A percentile compares a stretch with the other conserved stretches of the same genome.
phyloP scores from a whole-genome alignment of 257 asterid species.

The Forsythia suspensa region DNA sequence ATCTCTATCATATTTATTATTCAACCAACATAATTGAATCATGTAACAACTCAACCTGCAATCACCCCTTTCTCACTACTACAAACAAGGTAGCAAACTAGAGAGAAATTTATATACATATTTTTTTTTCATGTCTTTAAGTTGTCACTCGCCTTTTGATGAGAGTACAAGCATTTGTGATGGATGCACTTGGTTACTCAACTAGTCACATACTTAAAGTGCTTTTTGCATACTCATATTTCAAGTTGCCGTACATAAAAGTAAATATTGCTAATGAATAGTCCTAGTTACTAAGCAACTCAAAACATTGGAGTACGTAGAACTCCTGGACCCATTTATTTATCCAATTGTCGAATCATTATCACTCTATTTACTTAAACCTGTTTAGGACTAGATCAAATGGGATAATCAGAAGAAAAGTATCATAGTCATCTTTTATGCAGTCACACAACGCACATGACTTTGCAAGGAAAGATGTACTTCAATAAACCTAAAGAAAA shows the following conservation, averaged over 20 bases:
- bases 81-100: background rate
- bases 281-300: background rate
- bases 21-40: background rate
- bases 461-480: background rate
- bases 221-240: background rate
- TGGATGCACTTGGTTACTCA: too few species aligned
- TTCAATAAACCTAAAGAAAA: background rate
- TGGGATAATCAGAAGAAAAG: background rate
- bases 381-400: background rate
- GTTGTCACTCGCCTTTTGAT: too few species aligned
- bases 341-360: background rate
- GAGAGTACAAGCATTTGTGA: too few species aligned
- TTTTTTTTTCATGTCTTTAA: too few species aligned
- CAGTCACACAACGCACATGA: background rate
- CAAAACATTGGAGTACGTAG: background rate
- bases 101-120: background rate
- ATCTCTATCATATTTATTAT: too few species aligned
- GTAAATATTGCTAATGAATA: slow-evolving; percentile 1
- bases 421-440: background rate
- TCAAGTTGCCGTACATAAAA: background rate
- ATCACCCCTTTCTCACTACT: background rate
- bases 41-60: background rate
- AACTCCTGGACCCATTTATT: background rate
- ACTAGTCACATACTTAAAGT: too few species aligned
- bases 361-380: background rate